phyloP scores from a whole-genome alignment of 2,329 filamentous ascomycete species.

The Orbilia javanica region DNA sequence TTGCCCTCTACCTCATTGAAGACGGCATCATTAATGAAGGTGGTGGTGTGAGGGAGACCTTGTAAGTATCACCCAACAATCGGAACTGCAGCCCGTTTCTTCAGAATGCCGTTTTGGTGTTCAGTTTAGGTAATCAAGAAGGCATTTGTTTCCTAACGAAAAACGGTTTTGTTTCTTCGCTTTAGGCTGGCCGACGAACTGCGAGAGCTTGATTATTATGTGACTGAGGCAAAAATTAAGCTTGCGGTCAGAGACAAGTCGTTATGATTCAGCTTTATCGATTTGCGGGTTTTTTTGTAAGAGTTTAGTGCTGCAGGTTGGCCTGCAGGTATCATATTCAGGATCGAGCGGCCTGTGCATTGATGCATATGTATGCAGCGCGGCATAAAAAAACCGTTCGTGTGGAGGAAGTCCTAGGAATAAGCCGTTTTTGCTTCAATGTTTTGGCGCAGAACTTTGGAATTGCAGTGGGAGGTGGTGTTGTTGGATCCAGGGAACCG shows the following conservation, averaged over 20 bases:
- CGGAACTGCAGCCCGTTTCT: slow-evolving; percentile 31
- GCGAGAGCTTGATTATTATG: slow-evolving; percentile 56
- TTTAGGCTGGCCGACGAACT: slow-evolving; percentile 47
- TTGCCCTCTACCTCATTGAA: slow-evolving; percentile 50
- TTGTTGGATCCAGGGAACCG: slow-evolving; percentile 19
- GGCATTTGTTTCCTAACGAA: slow-evolving; percentile 29
- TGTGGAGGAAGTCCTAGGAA: background rate
- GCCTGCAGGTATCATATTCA: slow-evolving; percentile 24
- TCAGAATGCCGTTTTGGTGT: background rate
- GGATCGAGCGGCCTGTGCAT: slow-evolving; percentile 27
- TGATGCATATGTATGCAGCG: slow-evolving; percentile 17
- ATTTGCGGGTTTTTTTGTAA: slow-evolving; percentile 25
- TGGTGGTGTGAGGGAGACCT: slow-evolving; percentile 43
- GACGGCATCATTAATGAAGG: slow-evolving; percentile 29
- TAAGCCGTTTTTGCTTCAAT: slow-evolving; percentile 7
- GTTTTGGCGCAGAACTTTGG: background rate
- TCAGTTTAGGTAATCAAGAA: slow-evolving; percentile 32
- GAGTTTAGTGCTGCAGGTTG: slow-evolving; percentile 24
- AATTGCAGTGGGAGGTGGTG: background rate
- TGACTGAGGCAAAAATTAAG: slow-evolving; percentile 40
- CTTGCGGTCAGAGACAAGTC: slow-evolving; percentile 49
- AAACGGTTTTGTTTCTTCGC: slow-evolving; percentile 1
- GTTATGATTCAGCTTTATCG: slow-evolving; percentile 26
- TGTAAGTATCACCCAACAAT: slow-evolving; percentile 50
- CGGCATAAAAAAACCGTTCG: slow-evolving; percentile 18